Base-by-base conservation (phyloP, 1,139 yeast genomes). In the Ogataea hybrid region DNA sequence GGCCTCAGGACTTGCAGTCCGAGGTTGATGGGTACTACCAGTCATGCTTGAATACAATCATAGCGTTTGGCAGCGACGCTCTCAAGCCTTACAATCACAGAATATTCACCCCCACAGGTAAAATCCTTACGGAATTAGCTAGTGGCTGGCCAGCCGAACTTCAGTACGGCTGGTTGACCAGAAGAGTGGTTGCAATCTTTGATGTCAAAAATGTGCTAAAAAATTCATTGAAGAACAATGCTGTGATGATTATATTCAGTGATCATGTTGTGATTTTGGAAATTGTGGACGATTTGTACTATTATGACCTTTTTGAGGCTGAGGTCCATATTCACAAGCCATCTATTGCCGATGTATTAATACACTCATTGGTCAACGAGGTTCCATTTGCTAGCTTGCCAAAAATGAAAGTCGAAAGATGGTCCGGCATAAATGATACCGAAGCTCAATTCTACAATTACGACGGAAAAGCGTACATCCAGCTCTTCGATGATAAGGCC, bases 61-160 rank as follows among this genome's bases (percentile, higher is more conserved):
- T 87, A 55, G 86, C 96, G 0, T 89, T 89, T 67, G 96, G 95
- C 1, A 76, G 71, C 28, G 72, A 72, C 32, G 71, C 69, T 20
- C 48, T 65, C 43, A 66, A 62, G 38, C 73, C 79, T 12, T 77
- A 75, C 48, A 74, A 70, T 50, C 73, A 79, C 32, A 71, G 96
- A 48, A 79, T 88, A 0, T 87, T 89, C 58, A 89, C 97, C 0
- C 96, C 97, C 1, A 83, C 96, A 0, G 97, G 97, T 0, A 88
- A 87, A 59, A 74, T 90, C 2, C 66, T 90, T 33, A 83, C 95
- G 0, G 96, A 88, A 56, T 62, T 89, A 20, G 95, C 96, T 6
- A 71, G 77, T 8, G 79, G 79, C 17, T 90, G 97, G 97, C 97
- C 97, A 0, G 67, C 78, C 0, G 90, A 84, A 53, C 69, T 90